Percentiles rank a stretch among this genome's conserved stretches.
Evolutionary conservation across 495 filamentous ascomycete genomes (phyloP).

Genomic region (Apiosordaria backusii): DNA sequence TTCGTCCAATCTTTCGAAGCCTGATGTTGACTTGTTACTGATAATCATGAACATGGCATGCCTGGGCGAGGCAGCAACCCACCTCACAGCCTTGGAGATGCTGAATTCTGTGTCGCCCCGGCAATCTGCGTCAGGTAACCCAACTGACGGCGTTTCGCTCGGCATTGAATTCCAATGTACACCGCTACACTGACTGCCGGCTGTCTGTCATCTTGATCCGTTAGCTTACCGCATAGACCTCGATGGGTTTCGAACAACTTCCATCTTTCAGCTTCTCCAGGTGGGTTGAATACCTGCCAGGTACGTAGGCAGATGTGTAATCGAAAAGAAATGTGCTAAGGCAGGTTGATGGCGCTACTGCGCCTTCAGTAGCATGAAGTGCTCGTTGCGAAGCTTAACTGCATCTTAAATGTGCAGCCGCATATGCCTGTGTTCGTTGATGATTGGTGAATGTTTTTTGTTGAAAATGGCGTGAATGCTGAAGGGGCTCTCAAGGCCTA

Average conservation of each 20-base stretch:
- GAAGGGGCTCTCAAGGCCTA: background rate
- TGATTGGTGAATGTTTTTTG: slow-evolving; percentile 4
- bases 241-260: background rate
- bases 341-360: background rate
- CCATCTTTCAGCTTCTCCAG: background rate
- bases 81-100: too few relatives aligned
- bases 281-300: too few relatives aligned
- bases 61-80: background rate
- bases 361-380: background rate
- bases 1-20: background rate
- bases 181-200: background rate
- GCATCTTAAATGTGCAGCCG: background rate
- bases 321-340: too few relatives aligned
- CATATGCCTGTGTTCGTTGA: background rate
- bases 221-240: background rate
- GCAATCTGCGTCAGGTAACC: background rate
- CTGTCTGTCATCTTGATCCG: background rate
- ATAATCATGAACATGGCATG: background rate
- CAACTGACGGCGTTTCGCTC: too few relatives aligned
- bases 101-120: too few relatives aligned
- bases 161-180: too few relatives aligned
- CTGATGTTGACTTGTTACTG: background rate
- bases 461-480: background rate
- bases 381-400: background rate
- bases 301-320: too few relatives aligned